Evolutionary conservation across 306 rosid species (phyloP), one percentile per base, ranked within the genome.

Genomic region (Malus fusca): DNA sequence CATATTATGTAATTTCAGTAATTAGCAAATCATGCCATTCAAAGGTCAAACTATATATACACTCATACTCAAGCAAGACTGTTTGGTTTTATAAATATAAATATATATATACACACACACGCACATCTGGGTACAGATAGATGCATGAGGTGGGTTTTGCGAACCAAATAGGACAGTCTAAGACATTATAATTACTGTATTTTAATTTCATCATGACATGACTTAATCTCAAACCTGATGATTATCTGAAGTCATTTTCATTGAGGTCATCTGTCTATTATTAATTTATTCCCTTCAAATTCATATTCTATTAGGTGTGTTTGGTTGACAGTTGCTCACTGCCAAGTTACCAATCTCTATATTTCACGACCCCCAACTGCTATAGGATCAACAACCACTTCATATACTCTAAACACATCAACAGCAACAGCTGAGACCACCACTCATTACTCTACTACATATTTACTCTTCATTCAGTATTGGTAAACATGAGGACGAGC

Each of bases 241-340:
- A 66, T 17, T 21, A 70, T 46, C 26, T 14, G 18, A 18, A 31
- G 90, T 84, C 83, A 55, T 66, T 84, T 75, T 81, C 85, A 66
- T 26, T 42, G 77, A 74, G 82, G 79, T 83, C n/a, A 77, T 66
- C 64, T 65, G 86, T 79, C 82, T 5, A 35, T 22, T 59, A 60
- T 13, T 26, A 35, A 26, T 37, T 48, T 43, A 28, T 60, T 64
- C 40, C 68, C n/a, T 30, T 78, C 59, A 48, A 48, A 81, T 44
- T 66, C 5, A 56, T 19, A 9, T 55, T 81, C 56, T 63, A 87
- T 86, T 80, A 79, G 90, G 88, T 83, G 83, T 68, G 86, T 88
- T 88, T 80, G 86, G 95, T 85, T 79, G 85, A 81, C 76, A 63
- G 81, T 82, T 80, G 80, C 79, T 80, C 78, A 62, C 87, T 77